phyloP scores from a whole-genome alignment of 176 grass and related monocot genomes.

The Hordeum marinum region DNA sequence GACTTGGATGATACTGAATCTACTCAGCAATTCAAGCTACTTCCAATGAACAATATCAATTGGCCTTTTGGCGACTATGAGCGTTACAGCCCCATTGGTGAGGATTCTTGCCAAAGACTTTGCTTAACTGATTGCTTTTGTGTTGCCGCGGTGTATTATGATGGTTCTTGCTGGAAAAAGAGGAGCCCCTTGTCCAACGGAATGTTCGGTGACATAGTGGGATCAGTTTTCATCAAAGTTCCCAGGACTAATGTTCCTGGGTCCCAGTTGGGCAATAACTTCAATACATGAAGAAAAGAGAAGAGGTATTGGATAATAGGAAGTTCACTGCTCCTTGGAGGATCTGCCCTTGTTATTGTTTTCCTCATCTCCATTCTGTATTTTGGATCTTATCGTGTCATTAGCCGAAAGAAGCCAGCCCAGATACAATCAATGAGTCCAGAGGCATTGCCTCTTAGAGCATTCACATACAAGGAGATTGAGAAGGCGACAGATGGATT shows the following conservation, averaged over 20 bases:
- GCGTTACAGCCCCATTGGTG: not conserved
- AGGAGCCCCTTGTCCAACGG: conserved; percentile 7
- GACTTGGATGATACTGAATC: conserved; percentile 12
- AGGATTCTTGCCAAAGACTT: not conserved
- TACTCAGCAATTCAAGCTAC: not conserved
- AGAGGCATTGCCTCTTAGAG: conserved; percentile 10
- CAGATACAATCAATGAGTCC: not conserved
- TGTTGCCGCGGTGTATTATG: not conserved
- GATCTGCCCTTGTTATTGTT: conserved; percentile 6
- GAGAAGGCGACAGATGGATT: conserved; percentile 11
- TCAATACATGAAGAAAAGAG: not conserved
- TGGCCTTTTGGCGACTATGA: conserved; percentile 18
- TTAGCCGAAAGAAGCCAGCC: not conserved
- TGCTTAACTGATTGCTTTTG: conserved; percentile 16
- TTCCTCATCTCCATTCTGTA: not conserved
- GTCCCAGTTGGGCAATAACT: not conserved
- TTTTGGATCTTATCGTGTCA: conserved; percentile 1
- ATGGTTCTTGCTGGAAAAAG: conserved; percentile 11
- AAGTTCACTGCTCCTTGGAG: conserved; percentile 16
- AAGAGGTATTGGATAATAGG: conserved; percentile 16
- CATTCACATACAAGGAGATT: conserved; percentile 25
- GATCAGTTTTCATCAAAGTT: not conserved
- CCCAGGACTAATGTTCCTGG: not conserved
- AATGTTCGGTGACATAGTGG: not conserved
- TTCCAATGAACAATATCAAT: not conserved